phyloP scores from a whole-genome alignment of 2,329 filamentous ascomycete genomes.

The Pestalotiopsis sp. region DNA sequence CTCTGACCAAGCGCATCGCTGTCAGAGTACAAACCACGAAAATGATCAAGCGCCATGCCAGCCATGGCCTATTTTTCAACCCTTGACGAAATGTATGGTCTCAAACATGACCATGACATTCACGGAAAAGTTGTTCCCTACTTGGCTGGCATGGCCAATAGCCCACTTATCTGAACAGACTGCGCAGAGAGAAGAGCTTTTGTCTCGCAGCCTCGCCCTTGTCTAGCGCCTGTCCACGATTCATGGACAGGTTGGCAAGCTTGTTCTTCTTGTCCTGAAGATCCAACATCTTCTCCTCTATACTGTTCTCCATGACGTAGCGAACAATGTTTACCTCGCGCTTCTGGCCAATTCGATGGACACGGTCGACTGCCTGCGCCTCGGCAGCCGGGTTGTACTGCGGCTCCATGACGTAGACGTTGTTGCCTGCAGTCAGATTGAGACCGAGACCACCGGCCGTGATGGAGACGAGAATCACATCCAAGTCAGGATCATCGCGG shows the following conservation, averaged over 20 bases:
- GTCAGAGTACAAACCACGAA: neutral
- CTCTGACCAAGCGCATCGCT: neutral
- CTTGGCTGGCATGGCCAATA: neutral
- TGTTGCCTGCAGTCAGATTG: conserved; percentile 84
- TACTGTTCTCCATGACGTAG: conserved; percentile 87
- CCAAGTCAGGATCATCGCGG: conserved; percentile 69
- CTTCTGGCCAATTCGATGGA: conserved; percentile 88
- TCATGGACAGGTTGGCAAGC: conserved; percentile 85
- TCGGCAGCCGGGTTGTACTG: conserved; percentile 97
- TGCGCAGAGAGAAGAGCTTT: conserved; percentile 61
- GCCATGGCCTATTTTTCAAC: neutral
- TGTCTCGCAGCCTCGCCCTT: conserved; percentile 67
- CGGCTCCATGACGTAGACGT: conserved; percentile 96
- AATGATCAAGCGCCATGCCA: too few relatives aligned
- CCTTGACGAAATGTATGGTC: neutral
- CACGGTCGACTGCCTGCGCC: conserved; percentile 90
- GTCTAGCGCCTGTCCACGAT: conserved; percentile 48
- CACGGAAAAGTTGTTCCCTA: neutral
- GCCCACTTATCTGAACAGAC: conserved; percentile 53
- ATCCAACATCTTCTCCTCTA: conserved; percentile 91
- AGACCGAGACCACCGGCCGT: conserved; percentile 89
- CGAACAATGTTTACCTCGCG: conserved; percentile 84
- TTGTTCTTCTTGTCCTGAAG: conserved; percentile 93
- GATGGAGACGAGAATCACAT: conserved; percentile 89
- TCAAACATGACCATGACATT: neutral